These are phyloP conservation scores for Lactarius evosmus DNA, from an alignment of 768 basidiomycete genomes.

Conservation along the genomic window DNA sequence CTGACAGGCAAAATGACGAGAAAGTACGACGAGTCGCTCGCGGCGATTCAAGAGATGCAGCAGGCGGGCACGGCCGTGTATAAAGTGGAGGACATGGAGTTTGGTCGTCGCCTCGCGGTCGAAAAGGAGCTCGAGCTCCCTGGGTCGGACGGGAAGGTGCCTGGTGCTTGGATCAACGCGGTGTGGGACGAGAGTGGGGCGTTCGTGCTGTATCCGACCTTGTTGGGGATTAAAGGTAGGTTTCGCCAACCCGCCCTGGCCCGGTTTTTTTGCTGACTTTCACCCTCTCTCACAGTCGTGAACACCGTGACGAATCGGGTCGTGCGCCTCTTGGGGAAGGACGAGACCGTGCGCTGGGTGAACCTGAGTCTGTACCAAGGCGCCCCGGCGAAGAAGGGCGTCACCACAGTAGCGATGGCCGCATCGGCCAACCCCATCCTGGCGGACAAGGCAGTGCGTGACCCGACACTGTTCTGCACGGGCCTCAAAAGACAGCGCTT, in stretches of 20 bases:
- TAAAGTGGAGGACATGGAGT: conserved; percentile 98
- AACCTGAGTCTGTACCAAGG: conserved; percentile 92
- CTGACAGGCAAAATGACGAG: conserved; percentile 83
- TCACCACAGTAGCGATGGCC: conserved; percentile 89
- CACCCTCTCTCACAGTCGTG: conserved; percentile 55
- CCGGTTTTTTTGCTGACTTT: conserved; percentile 5
- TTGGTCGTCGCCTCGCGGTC: conserved; percentile 89
- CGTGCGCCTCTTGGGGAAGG: conserved; percentile 82
- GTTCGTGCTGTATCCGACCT: conserved; percentile 88
- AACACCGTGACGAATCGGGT: conserved; percentile 95
- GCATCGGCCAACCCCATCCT: conserved; percentile 95
- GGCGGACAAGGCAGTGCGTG: conserved; percentile 76
- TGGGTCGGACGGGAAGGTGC: conserved; percentile 66
- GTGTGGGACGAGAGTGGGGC: conserved; percentile 99
- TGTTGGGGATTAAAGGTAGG: conserved; percentile 92
- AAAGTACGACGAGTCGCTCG: conserved; percentile 92
- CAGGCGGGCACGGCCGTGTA: conserved; percentile 93
- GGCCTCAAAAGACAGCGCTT: conserved; percentile 92
- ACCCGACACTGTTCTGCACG: conserved; percentile 90
- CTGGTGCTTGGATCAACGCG: conserved; percentile 80
- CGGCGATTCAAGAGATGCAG: conserved; percentile 97
- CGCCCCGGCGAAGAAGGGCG: conserved; percentile 79
- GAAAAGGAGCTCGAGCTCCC: conserved; percentile 89
- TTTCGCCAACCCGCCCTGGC: not conserved
- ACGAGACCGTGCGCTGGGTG: conserved; percentile 88